Evolutionary conservation across 2,329 filamentous ascomycete genomes (phyloP), one percentile per base, ranked within the genome.

Genomic region (Trichoderma afroharzianum): DNA sequence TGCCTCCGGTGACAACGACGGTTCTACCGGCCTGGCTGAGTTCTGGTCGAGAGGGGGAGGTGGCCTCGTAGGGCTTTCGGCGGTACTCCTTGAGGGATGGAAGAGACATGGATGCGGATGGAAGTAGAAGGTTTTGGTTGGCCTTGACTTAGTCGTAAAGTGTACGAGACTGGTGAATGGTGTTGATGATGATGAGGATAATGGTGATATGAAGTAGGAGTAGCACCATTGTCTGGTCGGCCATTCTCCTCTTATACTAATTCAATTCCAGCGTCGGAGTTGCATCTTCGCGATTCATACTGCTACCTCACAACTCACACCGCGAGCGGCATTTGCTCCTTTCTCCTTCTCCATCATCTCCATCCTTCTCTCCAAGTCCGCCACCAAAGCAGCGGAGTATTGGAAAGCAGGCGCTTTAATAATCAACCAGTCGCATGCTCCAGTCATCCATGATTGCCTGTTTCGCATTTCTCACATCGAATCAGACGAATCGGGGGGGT

Each of bases 1-100:
- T 86, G 26, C 86, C 90, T 50, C 91, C 91, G 2, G 89, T 91
- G 76, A 93, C 88, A 12, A 93, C 82, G 11, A 91, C 87, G 1
- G 85, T 90, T n/a, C 77, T 76, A 6, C 83, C 83, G 3, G 76
- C 74, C 24, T 85, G 82, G 3, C 77, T 81, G 18, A 85, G 78
- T 50, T 81, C 81, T 0, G 82, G 80, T 0, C 81, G 79, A 1
- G 72, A 67, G 0, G 83, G 80, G 0, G 76, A 79, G 70, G 85
- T 84, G 71, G 77, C 72, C 0, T 78, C 73, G 63, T 85, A 85
- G 1, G 80, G 73, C 18, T 73, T 47, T 7, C 73, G 78, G 74
- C 82, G 81, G 68, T 75, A 63, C 30, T 70, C 43, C 18, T 70
- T 55, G 21, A 70, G 68, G 4, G 68, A 43, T 18, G 58, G 58